Conservation (phyloP, 208 protist genomes). For the Acanthamoeba quina region DNA sequence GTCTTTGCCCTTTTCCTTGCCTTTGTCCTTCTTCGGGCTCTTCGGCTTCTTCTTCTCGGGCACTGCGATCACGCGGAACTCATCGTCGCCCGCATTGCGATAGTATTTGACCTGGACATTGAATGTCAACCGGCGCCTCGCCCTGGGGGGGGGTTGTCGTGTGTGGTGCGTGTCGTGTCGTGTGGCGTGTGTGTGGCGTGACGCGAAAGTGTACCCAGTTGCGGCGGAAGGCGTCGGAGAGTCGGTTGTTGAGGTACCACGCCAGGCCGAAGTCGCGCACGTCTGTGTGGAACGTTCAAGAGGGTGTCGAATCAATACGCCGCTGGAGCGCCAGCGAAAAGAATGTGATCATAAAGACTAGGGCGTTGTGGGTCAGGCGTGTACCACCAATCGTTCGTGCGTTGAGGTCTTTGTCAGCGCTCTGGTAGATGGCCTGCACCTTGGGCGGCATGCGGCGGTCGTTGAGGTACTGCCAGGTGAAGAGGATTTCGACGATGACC, state of each 20-base stretch:
- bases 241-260: slow-evolving; percentile 30
- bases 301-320: too few relatives aligned
- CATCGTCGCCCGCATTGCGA: neutral
- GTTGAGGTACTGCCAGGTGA: slow-evolving; percentile 56
- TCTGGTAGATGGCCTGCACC: slow-evolving; percentile 10
- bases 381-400: neutral
- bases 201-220: slow-evolving; percentile 41
- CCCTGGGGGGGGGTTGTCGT: too few relatives aligned
- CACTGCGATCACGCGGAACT: neutral
- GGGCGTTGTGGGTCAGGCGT: too few relatives aligned
- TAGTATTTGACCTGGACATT: slow-evolving; percentile 21
- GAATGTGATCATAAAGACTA: neutral
- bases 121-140: too few relatives aligned
- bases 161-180: too few relatives aligned
- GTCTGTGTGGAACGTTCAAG: neutral
- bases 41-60: neutral
- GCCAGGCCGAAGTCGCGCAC: neutral
- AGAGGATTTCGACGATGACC: slow-evolving; percentile 50
- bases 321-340: neutral
- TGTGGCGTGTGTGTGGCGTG: too few relatives aligned
- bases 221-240: slow-evolving; percentile 1
- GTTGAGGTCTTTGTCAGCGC: neutral
- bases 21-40: neutral
- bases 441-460: slow-evolving; percentile 3
- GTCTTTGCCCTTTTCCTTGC: neutral